A percentile compares a stretch with the other conserved stretches of the same genome.
phyloP scores from a whole-genome alignment of 2,329 filamentous ascomycete species.

The Zasmidium cellare region DNA sequence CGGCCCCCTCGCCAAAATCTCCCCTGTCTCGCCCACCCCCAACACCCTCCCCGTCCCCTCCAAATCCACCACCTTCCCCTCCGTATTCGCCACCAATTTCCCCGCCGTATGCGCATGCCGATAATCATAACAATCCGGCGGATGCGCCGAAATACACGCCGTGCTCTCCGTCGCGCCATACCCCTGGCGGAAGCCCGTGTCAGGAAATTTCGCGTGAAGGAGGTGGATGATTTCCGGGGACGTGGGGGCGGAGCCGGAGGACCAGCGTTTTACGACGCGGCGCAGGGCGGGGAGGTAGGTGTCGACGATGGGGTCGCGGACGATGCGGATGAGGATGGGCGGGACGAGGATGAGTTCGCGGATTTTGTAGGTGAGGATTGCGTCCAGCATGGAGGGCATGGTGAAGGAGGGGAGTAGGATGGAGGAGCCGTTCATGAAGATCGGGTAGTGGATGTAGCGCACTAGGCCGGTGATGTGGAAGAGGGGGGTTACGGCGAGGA shows the following conservation, averaged over 20 bases:
- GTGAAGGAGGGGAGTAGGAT: constrained; percentile 64
- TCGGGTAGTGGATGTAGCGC: constrained; percentile 61
- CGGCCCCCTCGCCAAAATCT: constrained; percentile 41
- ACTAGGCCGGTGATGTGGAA: constrained; percentile 65
- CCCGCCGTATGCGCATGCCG: constrained; percentile 60
- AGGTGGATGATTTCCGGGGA: constrained; percentile 57
- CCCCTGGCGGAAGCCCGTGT: constrained; percentile 63
- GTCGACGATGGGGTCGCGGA: constrained; percentile 55
- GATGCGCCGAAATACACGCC: constrained; percentile 62
- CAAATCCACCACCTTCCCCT: constrained; percentile 59
- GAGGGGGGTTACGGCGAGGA: constrained; percentile 58
- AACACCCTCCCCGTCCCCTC: constrained; percentile 50
- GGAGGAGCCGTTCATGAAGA: constrained; percentile 62
- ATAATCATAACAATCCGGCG: constrained; percentile 57
- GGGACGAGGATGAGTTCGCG: constrained; percentile 59
- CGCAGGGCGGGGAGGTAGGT: constrained; percentile 55
- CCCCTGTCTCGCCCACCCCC: constrained; percentile 52
- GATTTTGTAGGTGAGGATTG: constrained; percentile 53
- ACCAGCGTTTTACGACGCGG: constrained; percentile 52
- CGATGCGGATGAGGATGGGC: constrained; percentile 60
- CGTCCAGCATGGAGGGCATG: constrained; percentile 56
- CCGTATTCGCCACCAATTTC: constrained; percentile 59
- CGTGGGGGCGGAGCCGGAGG: constrained; percentile 61
- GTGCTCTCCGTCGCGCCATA: constrained; percentile 71
- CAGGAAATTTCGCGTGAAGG: constrained; percentile 56